These are phyloP conservation scores for Candida labiduridarum DNA, from an alignment of 1,139 yeast species.

Conservation along the genomic window DNA sequence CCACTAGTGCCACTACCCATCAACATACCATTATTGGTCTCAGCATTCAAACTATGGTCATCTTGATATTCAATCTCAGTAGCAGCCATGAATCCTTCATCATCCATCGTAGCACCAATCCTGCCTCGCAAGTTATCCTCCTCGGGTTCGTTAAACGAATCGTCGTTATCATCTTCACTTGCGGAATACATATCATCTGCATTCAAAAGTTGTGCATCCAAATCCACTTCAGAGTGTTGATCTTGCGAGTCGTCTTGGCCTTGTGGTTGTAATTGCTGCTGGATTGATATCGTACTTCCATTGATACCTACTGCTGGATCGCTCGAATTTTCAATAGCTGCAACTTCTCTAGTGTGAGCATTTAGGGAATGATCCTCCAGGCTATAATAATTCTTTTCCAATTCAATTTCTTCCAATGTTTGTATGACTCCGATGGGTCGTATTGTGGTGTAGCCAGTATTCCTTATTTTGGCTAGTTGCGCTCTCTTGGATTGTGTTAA, in stretches of 20 bases:
- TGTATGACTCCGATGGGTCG: conserved; percentile 58
- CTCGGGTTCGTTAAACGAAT: conserved; percentile 13
- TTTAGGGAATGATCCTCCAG: conserved; percentile 6
- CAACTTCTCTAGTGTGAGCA: background rate
- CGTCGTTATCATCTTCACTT: conserved; percentile 32
- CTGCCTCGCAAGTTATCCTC: conserved; percentile 9
- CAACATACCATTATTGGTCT: conserved; percentile 20
- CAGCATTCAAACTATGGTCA: conserved; percentile 45
- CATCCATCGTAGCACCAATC: conserved; percentile 22
- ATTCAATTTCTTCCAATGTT: conserved; percentile 53
- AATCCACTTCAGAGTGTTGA: conserved; percentile 29
- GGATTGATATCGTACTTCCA: conserved; percentile 9
- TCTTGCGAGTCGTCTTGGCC: background rate
- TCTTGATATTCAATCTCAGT: conserved; percentile 56
- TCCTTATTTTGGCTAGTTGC: conserved; percentile 44
- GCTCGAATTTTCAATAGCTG: conserved; percentile 14
- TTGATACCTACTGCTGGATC: conserved; percentile 11
- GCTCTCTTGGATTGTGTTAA: conserved; percentile 40
- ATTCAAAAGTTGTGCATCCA: conserved; percentile 52
- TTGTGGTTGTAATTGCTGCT: background rate
- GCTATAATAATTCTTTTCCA: conserved; percentile 18
- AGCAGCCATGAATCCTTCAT: conserved; percentile 56
- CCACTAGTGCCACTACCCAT: conserved; percentile 21
- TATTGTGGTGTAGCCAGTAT: conserved; percentile 51
- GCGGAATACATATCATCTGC: conserved; percentile 23